Conservation (phyloP, 75 land plant species). For the Selaginella tamariscina region DNA sequence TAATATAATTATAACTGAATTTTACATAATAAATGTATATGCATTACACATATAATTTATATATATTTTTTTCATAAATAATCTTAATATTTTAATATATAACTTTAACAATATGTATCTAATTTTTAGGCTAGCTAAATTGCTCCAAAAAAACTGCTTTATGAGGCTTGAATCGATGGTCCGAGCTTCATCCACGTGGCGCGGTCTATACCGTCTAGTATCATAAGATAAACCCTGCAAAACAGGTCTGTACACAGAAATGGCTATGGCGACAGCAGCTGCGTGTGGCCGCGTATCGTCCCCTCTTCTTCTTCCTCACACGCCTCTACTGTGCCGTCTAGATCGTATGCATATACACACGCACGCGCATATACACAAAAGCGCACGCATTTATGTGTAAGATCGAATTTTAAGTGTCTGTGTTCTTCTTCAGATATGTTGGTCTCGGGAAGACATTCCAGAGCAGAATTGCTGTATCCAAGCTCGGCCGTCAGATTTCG, state of each 20-base stretch:
- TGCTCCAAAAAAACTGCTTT: no score
- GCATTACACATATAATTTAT: no score
- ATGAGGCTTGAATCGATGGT: background rate
- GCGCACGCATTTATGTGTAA: no score
- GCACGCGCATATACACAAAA: no score
- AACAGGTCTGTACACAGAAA: background rate
- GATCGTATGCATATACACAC: constrained; percentile 6
- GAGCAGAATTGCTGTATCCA: constrained; percentile 11
- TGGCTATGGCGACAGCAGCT: constrained; percentile 22
- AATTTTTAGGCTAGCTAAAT: no score
- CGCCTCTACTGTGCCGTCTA: constrained; percentile 7
- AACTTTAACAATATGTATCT: no score
- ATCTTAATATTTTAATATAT: no score
- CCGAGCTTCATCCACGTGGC: background rate
- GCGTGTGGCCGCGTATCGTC: constrained; percentile 12
- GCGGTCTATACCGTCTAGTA: background rate
- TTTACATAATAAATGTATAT: no score
- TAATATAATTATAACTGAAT: no score
- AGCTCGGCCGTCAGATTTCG: constrained; percentile 15
- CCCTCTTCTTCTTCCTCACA: constrained; percentile 20
- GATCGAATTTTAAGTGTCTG: no score
- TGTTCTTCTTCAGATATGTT: constrained; percentile 19
- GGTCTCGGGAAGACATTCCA: constrained; percentile 24
- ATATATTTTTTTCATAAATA: no score
- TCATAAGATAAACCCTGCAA: background rate